phyloP scores from a whole-genome alignment of 768 basidiomycete genomes.

The Plicaturopsis crispa region DNA sequence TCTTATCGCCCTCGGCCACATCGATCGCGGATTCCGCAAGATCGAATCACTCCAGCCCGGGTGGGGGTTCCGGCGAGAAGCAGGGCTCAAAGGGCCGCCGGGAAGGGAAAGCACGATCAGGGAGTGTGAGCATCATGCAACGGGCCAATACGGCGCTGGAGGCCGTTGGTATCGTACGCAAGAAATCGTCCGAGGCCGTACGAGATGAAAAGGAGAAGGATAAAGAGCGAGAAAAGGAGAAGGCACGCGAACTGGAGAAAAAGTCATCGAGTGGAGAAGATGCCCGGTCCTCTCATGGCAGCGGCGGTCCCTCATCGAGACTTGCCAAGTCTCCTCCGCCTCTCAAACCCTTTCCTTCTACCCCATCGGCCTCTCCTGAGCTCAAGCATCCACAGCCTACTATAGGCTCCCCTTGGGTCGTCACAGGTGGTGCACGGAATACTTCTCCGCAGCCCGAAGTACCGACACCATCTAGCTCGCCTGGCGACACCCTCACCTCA shows the following conservation, averaged over 20 bases:
- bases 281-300: slow-evolving; percentile 57
- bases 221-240: slow-evolving; percentile 27
- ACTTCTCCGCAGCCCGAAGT: slow-evolving; percentile 25
- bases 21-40: slow-evolving; percentile 43
- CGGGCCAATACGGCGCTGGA: slow-evolving; percentile 88
- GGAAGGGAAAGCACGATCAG: slow-evolving; percentile 60
- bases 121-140: slow-evolving; percentile 95
- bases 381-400: slow-evolving; percentile 27
- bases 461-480: slow-evolving; percentile 45
- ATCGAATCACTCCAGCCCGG: slow-evolving; percentile 67
- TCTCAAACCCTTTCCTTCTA: slow-evolving; percentile 34
- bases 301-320: slow-evolving; percentile 53
- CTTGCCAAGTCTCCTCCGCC: slow-evolving; percentile 65
- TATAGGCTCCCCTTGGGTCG: slow-evolving; percentile 69
- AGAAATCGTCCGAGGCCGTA: slow-evolving; percentile 74
- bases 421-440: slow-evolving; percentile 41
- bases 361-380: slow-evolving; percentile 44
- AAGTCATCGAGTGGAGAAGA: slow-evolving; percentile 42
- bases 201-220: slow-evolving; percentile 39
- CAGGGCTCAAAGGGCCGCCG: slow-evolving; percentile 47
- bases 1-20: slow-evolving; percentile 46
- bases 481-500: slow-evolving; percentile 42
- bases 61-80: slow-evolving; percentile 50
- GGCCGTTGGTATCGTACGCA: slow-evolving; percentile 76
- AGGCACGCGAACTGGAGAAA: slow-evolving; percentile 35